A percentile compares a stretch with the other conserved stretches of the same genome.
Conservation (phyloP, 257 asterid species). For the Rhazya stricta region DNA sequence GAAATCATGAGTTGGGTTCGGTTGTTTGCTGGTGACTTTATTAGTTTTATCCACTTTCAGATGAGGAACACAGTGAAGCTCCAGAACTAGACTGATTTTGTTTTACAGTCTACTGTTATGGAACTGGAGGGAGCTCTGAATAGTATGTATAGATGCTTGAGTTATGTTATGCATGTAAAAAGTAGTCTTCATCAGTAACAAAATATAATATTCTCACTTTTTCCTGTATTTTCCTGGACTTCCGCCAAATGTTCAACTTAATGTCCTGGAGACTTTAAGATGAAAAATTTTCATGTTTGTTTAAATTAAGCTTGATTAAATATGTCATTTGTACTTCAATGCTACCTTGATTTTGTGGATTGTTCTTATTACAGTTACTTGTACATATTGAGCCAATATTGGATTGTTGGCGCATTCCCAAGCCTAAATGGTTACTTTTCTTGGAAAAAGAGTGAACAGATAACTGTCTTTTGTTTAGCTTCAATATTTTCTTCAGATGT, state of each 20-base stretch:
- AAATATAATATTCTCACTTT: not conserved
- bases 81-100: not conserved
- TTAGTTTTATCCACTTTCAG: not conserved
- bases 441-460: no score
- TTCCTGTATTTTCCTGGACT: not conserved
- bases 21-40: not conserved
- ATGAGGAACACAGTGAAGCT: not conserved
- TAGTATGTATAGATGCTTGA: not conserved
- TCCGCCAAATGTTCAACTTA: not conserved
- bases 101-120: not conserved
- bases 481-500: not conserved
- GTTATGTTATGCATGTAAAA: not conserved
- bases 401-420: no score
- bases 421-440: no score
- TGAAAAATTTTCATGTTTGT: not conserved
- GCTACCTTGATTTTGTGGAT: no score
- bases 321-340: no score
- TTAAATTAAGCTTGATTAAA: not conserved
- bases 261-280: not conserved
- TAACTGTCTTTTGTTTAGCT: no score
- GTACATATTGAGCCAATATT: no score
- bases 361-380: no score
- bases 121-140: not conserved
- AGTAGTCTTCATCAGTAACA: not conserved
- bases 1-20: not conserved